Base-by-base conservation (phyloP, 208 protist genomes). In the Naegleria gruberi region DNA sequence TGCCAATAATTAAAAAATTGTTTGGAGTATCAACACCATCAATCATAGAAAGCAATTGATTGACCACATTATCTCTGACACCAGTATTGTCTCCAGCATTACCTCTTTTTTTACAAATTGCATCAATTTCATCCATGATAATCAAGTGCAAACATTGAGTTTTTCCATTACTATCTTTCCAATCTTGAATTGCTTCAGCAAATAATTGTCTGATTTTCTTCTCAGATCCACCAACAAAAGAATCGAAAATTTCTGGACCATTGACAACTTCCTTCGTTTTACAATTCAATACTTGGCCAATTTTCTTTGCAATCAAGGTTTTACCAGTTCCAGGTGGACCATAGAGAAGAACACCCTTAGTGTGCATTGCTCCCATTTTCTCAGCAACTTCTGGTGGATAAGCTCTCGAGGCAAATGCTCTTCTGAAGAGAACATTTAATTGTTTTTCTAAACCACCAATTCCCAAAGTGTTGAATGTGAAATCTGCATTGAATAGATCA, bases 1-100 rank as follows among this genome's bases (percentile, higher is more conserved):
- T 99, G 99, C 99, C 99, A n/a, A 99, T 95, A 5, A 99, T 98
- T 93, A 99, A 99, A 91, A 99, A 97, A 92, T 99, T 99, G 37
- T 98, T 98, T 57, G 98, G 95, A 4, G 98, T 95, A 90, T 99
- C 99, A 91, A 99, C 99, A 90, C 99, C 99, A 94, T 99, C 99
- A 44, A 88, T 65, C 30, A 51, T 43, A 57, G 46, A 73, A 0
- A 99, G 96, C 91, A 99, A 97, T 93, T 99, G 99, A 93, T 99
- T 99, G 83, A 99, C 98, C 87, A 99, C 98, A 93, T 99, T 99
- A 12, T 99, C 99, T 65, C 99, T 95, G 92, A 99, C 98, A 40
- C 99, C 99, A 92, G 99, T 99, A 90, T 99, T 99, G 91, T 99
- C 99, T 85, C 97, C 98, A 90, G 95, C 95, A 37, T 93, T 94